phyloP scores from a whole-genome alignment of 208 protist genomes.

The Crithidia thermophila region DNA sequence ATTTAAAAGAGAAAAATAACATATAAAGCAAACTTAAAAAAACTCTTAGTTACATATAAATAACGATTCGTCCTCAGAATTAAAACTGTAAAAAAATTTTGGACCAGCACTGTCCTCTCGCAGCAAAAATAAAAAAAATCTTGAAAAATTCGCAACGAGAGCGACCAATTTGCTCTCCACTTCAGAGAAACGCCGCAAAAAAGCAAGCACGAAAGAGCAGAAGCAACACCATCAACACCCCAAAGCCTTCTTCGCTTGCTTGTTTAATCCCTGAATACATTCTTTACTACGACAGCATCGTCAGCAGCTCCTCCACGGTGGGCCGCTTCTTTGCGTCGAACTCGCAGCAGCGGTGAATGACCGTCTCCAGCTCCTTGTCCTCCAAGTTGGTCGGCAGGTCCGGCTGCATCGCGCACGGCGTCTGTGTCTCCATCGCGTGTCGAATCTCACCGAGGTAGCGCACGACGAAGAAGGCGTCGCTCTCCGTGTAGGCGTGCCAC shows the following conservation, averaged over 20 bases:
- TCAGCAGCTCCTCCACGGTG: constrained; percentile 50
- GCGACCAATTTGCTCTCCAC: too few species aligned
- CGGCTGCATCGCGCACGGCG: constrained; percentile 46
- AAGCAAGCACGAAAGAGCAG: too few species aligned
- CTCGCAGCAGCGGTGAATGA: constrained; percentile 51
- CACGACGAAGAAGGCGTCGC: constrained; percentile 55
- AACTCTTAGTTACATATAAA: too few species aligned
- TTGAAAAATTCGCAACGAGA: too few species aligned
- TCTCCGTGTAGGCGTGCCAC: constrained; percentile 49
- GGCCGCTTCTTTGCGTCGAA: constrained; percentile 42
- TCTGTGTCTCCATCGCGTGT: constrained; percentile 28
- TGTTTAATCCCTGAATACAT: too few species aligned
- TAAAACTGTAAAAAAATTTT: neutral
- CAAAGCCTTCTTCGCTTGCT: too few species aligned
- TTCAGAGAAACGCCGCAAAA: too few species aligned
- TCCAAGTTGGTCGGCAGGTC: constrained; percentile 36
- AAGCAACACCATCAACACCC: too few species aligned
- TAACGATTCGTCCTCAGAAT: too few species aligned
- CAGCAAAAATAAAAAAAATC: too few species aligned
- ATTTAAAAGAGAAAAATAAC: neutral
- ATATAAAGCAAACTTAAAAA: neutral
- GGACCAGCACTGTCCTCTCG: neutral
- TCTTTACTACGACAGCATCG: constrained; percentile 47
- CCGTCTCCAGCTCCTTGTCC: constrained; percentile 45
- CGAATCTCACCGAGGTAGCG: constrained; percentile 41